Evolutionary conservation across 2,329 filamentous ascomycete genomes (phyloP).

Genomic region (Meredithiella fracta): DNA sequence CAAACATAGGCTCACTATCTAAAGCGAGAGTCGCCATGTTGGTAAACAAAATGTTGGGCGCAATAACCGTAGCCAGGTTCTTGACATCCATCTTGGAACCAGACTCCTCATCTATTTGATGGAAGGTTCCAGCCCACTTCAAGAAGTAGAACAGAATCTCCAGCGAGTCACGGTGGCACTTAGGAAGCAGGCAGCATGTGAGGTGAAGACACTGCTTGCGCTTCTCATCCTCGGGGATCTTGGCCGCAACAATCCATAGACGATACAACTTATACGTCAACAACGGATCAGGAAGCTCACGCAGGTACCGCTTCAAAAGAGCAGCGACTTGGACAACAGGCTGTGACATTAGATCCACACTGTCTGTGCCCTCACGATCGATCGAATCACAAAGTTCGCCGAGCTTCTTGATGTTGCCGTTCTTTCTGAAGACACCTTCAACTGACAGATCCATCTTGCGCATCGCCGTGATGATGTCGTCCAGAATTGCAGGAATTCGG

Average conservation of each 20-base stretch:
- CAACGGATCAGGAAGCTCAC: slow-evolving; percentile 84
- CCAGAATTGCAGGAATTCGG: slow-evolving; percentile 83
- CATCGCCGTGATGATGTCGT: slow-evolving; percentile 88
- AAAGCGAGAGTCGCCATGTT: slow-evolving; percentile 47
- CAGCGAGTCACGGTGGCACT: slow-evolving; percentile 80
- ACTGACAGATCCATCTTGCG: slow-evolving; percentile 98
- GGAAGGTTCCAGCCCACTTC: slow-evolving; percentile 95
- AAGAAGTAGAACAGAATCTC: slow-evolving; percentile 93
- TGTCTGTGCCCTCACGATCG: slow-evolving; percentile 69
- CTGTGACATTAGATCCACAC: slow-evolving; percentile 72
- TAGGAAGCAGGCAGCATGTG: slow-evolving; percentile 81
- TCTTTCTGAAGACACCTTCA: slow-evolving; percentile 97
- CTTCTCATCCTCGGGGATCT: slow-evolving; percentile 66
- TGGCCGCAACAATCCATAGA: slow-evolving; percentile 79
- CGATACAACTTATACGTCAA: slow-evolving; percentile 89
- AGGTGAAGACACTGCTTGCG: slow-evolving; percentile 76
- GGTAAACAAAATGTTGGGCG: slow-evolving; percentile 80
- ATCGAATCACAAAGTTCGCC: slow-evolving; percentile 75
- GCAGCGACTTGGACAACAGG: slow-evolving; percentile 89
- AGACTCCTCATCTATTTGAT: slow-evolving; percentile 88
- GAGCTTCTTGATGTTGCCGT: slow-evolving; percentile 90
- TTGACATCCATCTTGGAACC: slow-evolving; percentile 99
- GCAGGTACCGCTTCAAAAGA: slow-evolving; percentile 83
- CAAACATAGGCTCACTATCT: slow-evolving; percentile 78
- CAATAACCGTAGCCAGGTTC: slow-evolving; percentile 93